phyloP scores from a whole-genome alignment of 768 basidiomycete genomes.

The Collybia sp. region DNA sequence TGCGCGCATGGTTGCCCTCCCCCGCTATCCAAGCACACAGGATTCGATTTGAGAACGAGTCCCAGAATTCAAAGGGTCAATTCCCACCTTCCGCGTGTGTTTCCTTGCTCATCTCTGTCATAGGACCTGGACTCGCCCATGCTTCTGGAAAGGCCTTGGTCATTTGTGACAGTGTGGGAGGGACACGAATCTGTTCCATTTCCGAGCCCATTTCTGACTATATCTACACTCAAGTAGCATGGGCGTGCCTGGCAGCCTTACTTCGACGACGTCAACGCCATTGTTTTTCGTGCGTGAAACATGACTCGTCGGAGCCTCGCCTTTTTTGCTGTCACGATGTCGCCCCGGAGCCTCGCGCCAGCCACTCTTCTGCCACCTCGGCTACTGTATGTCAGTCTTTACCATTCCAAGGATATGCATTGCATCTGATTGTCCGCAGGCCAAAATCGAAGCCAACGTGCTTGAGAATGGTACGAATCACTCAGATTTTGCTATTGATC shows the following conservation, averaged over 20 bases:
- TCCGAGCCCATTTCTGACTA: neutral
- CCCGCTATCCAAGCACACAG: conserved; percentile 68
- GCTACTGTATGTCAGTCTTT: too few relatives aligned
- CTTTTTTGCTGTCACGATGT: conserved; percentile 54
- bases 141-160: conserved; percentile 53
- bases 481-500: too few relatives aligned
- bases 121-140: conserved; percentile 11
- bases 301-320: conserved; percentile 44
- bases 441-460: too few relatives aligned
- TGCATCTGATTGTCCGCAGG: too few relatives aligned
- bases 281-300: conserved; percentile 21
- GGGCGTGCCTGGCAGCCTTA: conserved; percentile 58
- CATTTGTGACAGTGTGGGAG: conserved; percentile 61
- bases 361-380: too few relatives aligned
- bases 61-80: conserved; percentile 4
- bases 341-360: conserved; percentile 41
- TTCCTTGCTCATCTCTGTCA: conserved; percentile 33
- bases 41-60: conserved; percentile 45
- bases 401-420: too few relatives aligned
- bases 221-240: conserved; percentile 23
- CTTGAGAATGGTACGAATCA: too few relatives aligned
- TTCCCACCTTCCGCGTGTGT: conserved; percentile 4
- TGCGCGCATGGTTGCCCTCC: conserved; percentile 65
- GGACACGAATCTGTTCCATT: conserved; percentile 4
- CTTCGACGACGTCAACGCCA: conserved; percentile 70